Percentiles rank a stretch among this genome's conserved stretches.
These are phyloP conservation scores for Erysimum cheiranthoides DNA, from an alignment of 345 rosid species.

Conservation along the genomic window DNA sequence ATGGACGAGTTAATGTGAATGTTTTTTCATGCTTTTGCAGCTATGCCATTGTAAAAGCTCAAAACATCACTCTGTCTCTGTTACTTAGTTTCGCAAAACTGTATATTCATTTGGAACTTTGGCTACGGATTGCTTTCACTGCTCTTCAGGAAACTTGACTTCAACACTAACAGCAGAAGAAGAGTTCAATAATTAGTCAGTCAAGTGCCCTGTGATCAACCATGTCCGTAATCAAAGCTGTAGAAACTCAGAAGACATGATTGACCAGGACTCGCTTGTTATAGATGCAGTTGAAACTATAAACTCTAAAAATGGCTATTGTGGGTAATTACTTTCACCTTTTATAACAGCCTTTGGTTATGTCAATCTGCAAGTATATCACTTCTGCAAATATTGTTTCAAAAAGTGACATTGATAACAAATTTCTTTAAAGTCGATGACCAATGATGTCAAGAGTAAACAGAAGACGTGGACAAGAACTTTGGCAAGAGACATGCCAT, in stretches of 20 bases:
- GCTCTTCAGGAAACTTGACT: conserved; percentile 20
- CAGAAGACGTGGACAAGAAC: conserved; percentile 7
- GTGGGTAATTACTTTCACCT: background rate
- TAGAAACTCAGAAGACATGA: background rate
- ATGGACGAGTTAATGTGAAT: conserved; percentile 19
- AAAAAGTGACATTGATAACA: conserved; percentile 19
- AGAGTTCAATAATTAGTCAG: conserved; percentile 9
- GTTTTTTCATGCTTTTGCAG: conserved; percentile 35
- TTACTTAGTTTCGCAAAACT: conserved; percentile 24
- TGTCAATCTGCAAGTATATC: background rate
- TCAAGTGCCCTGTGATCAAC: background rate
- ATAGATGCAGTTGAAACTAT: background rate
- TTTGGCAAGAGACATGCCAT: conserved; percentile 29
- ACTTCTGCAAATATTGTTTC: conserved; percentile 18
- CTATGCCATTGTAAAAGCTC: conserved; percentile 30
- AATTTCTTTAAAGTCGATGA: conserved; percentile 15
- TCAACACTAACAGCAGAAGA: background rate
- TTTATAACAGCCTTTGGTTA: background rate
- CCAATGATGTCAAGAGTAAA: conserved; percentile 22
- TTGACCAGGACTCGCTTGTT: background rate
- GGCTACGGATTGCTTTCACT: conserved; percentile 31
- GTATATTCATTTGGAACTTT: conserved; percentile 43
- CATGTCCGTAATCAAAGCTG: background rate
- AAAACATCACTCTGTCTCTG: conserved; percentile 17
- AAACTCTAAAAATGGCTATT: background rate